Percentiles rank a stretch among this genome's conserved stretches.
These are phyloP conservation scores for Leccinellum luteum DNA, from an alignment of 768 basidiomycete species.

Conservation along the genomic window DNA sequence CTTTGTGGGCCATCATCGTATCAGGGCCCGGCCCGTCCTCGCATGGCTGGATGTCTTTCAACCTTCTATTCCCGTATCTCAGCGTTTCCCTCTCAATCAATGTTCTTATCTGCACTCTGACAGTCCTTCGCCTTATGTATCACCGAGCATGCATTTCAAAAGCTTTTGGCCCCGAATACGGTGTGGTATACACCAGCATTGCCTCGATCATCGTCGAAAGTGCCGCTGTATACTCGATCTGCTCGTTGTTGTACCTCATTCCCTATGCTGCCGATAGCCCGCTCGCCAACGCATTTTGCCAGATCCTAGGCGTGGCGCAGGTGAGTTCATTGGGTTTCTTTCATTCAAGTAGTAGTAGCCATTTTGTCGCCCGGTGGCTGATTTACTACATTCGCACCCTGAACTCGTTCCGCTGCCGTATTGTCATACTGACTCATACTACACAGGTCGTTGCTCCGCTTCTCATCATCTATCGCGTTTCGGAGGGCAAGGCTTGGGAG, in stretches of 20 bases:
- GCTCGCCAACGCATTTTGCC: slow-evolving; percentile 27
- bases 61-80: slow-evolving; percentile 32
- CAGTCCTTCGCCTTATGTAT: slow-evolving; percentile 31
- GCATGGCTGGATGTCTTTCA: slow-evolving; percentile 31
- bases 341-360: not conserved
- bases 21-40: slow-evolving; percentile 20
- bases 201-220: slow-evolving; percentile 36
- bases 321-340: slow-evolving; percentile 7
- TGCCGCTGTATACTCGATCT: slow-evolving; percentile 32
- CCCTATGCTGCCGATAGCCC: slow-evolving; percentile 24
- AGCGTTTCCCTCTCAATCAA: slow-evolving; percentile 35
- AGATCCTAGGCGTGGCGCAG: slow-evolving; percentile 31
- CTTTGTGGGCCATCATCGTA: slow-evolving; percentile 29
- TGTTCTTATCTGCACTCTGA: slow-evolving; percentile 30
- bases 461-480: slow-evolving; percentile 47
- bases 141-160: slow-evolving; percentile 25
- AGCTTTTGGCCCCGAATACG: slow-evolving; percentile 26
- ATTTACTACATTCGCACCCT: not conserved
- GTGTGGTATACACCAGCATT: slow-evolving; percentile 30
- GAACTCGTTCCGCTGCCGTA: not conserved
- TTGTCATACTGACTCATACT: slow-evolving; percentile 7
- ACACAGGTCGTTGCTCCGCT: slow-evolving; percentile 42
- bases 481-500: slow-evolving; percentile 44
- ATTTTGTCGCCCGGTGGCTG: not conserved
- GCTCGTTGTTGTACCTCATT: slow-evolving; percentile 34